These are phyloP conservation scores for Heterobasidion irregulare DNA, from an alignment of 1,284 basidiomycete genomes.

Conservation along the genomic window DNA sequence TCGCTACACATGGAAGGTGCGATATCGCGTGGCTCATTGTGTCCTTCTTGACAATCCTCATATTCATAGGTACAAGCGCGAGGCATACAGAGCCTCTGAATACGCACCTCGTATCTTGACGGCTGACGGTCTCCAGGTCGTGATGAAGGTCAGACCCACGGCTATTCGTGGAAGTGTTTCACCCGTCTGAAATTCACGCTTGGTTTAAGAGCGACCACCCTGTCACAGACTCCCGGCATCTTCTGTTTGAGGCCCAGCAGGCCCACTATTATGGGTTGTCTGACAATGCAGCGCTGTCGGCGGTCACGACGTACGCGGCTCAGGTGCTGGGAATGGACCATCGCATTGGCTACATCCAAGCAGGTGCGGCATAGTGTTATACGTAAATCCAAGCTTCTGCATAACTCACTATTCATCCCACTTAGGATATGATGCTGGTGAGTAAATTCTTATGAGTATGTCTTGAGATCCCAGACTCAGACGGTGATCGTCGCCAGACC, in stretches of 20 bases:
- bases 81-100: conserved; percentile 79
- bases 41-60: neutral
- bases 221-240: conserved; percentile 7
- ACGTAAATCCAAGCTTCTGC: neutral
- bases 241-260: conserved; percentile 22
- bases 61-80: conserved; percentile 62
- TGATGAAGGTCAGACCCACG: conserved; percentile 55
- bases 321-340: conserved; percentile 73
- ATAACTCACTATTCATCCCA: neutral
- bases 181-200: neutral
- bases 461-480: neutral
- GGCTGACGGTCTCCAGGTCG: conserved; percentile 68
- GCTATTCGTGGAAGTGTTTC: neutral
- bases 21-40: neutral
- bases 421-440: conserved; percentile 36
- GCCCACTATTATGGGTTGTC: conserved; percentile 42
- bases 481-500: conserved; percentile 31
- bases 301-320: conserved; percentile 78
- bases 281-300: conserved; percentile 51
- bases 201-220: neutral
- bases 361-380: conserved; percentile 3
- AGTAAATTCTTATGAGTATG: neutral
- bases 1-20: conserved; percentile 52
- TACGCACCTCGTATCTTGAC: conserved; percentile 77
- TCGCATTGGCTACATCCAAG: conserved; percentile 68